Evolutionary conservation across 2,329 filamentous ascomycete genomes (phyloP).

Genomic region (Trematosphaeria pertusa): DNA sequence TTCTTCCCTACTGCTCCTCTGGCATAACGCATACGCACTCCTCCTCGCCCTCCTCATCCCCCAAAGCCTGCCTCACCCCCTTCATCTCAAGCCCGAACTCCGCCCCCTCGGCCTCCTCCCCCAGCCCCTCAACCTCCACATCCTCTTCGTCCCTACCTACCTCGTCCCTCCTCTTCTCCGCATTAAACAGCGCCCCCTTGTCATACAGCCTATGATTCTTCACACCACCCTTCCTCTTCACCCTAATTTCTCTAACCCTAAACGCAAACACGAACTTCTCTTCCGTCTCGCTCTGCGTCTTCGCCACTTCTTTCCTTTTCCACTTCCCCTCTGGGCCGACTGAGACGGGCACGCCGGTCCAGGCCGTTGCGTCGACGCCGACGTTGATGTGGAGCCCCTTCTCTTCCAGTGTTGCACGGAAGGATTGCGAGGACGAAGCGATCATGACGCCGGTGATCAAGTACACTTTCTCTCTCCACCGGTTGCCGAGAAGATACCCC

Average conservation of each 20-base stretch:
- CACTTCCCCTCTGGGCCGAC: constrained; percentile 13
- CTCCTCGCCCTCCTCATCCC: constrained; percentile 1
- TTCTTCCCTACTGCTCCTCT: too few species aligned
- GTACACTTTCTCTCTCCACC: constrained; percentile 11
- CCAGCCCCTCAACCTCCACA: neutral
- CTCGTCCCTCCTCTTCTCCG: neutral
- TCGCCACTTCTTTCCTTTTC: constrained; percentile 3
- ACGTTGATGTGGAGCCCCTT: constrained; percentile 6
- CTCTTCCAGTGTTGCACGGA: constrained; percentile 1
- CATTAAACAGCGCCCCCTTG: constrained; percentile 3
- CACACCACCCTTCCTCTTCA: constrained; percentile 11
- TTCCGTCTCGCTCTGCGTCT: neutral
- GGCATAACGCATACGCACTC: constrained; percentile 2
- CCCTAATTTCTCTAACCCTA: constrained; percentile 15
- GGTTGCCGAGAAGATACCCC: constrained; percentile 5
- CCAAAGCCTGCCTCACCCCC: neutral
- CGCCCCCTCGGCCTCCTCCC: constrained; percentile 1
- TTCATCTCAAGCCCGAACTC: neutral
- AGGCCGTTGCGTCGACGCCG: constrained; percentile 12
- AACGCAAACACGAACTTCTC: constrained; percentile 18
- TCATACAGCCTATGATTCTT: constrained; percentile 1
- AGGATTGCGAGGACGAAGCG: neutral
- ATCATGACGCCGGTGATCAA: constrained; percentile 17
- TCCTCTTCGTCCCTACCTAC: neutral
- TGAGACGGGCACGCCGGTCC: constrained; percentile 13